Evolutionary conservation across 2,329 filamentous ascomycete genomes (phyloP), one percentile per base, ranked within the genome.

Genomic region (Colletotrichum liriopes): DNA sequence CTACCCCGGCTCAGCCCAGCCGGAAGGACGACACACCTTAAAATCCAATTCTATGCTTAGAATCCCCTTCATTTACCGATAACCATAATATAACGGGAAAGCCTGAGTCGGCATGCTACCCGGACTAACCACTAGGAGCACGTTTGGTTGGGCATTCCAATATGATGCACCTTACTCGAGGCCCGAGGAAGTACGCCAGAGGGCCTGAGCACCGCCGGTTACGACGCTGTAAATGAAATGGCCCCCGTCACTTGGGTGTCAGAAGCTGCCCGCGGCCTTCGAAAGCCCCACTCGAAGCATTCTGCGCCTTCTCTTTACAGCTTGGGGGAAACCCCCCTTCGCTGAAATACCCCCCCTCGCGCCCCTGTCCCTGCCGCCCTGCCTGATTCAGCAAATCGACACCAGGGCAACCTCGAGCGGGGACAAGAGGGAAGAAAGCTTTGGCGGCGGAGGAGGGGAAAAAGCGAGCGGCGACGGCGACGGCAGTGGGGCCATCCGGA

Each of bases 241-340:
- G 26, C 39, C 45, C 26, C 26, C 47, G 29, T 37, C 52, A 20
- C 20, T 55, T 11, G 32, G 52, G 20, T 14, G 20, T 35, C 8
- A 18, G n/a, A 35, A 58, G 12, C 32, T 45, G 11, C 43, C 12
- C 23, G 39, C 29, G 63, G 55, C 32, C 52, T 47, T 29, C 16
- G 23, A 14, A 52, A 35, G 26, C 58, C 45, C 41, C 58, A 47
- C 54, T 41, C 32, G 45, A 23, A 52, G 51, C 45, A 51, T 60
- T 71, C 65, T 72, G 69, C 65, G 58, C 68, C 68, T 63, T 47
- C 68, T n/a, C 58, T 58, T 9, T 9, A 14, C 58, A 68, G 65
- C 69, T 72, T 58, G 65, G 23, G 23, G 23, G 23, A 26, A 26
- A 26, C 29, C 29, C 39, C 51, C 45, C 55, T 35, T 32, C 29